These are phyloP conservation scores for Boeremia lycopersici DNA, from an alignment of 2,329 filamentous ascomycete species.

Conservation along the genomic window DNA sequence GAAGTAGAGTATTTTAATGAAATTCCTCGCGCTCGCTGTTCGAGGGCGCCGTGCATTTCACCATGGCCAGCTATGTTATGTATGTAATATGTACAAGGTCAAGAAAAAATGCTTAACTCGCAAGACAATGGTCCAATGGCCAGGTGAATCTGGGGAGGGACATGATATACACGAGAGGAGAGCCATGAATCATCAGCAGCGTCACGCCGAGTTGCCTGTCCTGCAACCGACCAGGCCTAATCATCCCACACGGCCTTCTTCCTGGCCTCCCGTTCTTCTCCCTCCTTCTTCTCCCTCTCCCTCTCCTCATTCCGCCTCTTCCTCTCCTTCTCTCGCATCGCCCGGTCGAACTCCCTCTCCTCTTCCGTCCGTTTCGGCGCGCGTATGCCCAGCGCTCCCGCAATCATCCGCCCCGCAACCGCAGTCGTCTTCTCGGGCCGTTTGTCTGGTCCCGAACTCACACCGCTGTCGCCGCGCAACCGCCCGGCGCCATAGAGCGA, in stretches of 20 bases:
- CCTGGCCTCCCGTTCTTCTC: constrained; percentile 71
- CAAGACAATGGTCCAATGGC: neutral
- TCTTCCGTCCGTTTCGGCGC: constrained; percentile 84
- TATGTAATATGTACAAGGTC: constrained; percentile 3
- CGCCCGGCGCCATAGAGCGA: constrained; percentile 22
- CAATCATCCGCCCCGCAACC: constrained; percentile 87
- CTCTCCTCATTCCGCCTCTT: constrained; percentile 75
- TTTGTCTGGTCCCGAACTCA: constrained; percentile 28
- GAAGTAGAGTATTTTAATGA: constrained; percentile 33
- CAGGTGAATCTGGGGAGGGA: neutral
- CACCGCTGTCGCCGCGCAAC: constrained; percentile 30
- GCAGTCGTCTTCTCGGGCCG: constrained; percentile 92
- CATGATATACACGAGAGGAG: neutral
- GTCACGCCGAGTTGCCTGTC: neutral
- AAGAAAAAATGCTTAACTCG: constrained; percentile 1
- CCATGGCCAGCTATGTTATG: neutral
- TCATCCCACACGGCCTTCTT: constrained; percentile 87
- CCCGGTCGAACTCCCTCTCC: constrained; percentile 83
- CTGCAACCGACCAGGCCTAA: constrained; percentile 30
- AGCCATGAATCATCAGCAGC: neutral
- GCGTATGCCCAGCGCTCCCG: constrained; percentile 81
- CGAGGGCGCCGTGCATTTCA: constrained; percentile 1
- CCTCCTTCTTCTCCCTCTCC: constrained; percentile 66
- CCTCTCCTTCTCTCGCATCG: constrained; percentile 82
- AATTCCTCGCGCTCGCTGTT: constrained; percentile 13